Evolutionary conservation across 139 green algal species (phyloP).

Genomic region (Coelastrella sp.): DNA sequence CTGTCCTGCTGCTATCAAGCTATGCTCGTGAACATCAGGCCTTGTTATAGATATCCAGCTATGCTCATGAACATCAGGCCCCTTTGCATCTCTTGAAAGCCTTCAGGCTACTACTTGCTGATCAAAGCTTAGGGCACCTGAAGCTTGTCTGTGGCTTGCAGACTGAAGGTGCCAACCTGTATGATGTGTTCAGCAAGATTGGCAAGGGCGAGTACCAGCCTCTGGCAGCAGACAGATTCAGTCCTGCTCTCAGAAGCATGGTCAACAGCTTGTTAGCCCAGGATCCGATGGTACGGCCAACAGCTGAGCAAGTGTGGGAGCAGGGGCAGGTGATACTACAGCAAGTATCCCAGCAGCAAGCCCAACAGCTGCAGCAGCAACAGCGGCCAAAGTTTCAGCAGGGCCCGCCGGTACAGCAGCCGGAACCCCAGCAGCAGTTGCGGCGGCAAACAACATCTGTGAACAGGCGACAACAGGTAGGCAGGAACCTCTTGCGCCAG

Average conservation of each 20-base stretch:
- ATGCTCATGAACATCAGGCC: too few relatives aligned
- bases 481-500: neutral
- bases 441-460: neutral
- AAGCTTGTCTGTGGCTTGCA: neutral
- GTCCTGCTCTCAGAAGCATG: constrained; percentile 54
- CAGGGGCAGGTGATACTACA: neutral
- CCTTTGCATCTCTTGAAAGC: too few relatives aligned
- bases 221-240: constrained; percentile 64
- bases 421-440: neutral
- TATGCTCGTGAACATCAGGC: too few relatives aligned
- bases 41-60: too few relatives aligned
- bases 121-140: too few relatives aligned
- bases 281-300: constrained; percentile 57
- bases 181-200: constrained; percentile 72
- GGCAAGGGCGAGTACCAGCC: constrained; percentile 64
- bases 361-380: constrained; percentile 24
- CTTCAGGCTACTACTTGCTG: too few relatives aligned
- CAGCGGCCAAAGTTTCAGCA: neutral
- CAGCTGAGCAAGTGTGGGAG: constrained; percentile 56
- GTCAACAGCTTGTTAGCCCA: constrained; percentile 62
- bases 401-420: neutral
- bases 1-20: too few relatives aligned
- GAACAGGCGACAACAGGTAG: neutral
- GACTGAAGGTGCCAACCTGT: constrained; percentile 72
- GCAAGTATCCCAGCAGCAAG: neutral